A percentile compares a stretch with the other conserved stretches of the same genome.
phyloP scores from a whole-genome alignment of 495 filamentous ascomycete genomes.

The Hypoxylon crocopeplum region DNA sequence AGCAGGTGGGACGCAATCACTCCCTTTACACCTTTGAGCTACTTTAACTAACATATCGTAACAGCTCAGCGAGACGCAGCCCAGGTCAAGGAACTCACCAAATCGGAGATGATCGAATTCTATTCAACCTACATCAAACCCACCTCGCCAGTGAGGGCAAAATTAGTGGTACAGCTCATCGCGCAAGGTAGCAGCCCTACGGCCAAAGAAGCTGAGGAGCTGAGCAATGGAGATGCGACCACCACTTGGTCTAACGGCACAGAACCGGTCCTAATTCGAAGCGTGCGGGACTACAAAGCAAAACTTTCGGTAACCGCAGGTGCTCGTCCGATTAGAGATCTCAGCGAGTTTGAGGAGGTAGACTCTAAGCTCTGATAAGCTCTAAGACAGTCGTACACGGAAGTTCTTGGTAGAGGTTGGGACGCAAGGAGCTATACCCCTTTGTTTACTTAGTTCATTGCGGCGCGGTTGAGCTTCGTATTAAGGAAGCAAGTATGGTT shows the following conservation, averaged over 20 bases:
- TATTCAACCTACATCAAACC: constrained; percentile 80
- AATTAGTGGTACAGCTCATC: constrained; percentile 80
- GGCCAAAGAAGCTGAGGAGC: constrained; percentile 46
- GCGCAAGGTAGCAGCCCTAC: constrained; percentile 66
- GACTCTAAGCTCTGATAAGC: constrained; percentile 78
- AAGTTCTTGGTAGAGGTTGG: constrained; percentile 22
- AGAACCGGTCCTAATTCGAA: constrained; percentile 64
- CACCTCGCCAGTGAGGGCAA: constrained; percentile 72
- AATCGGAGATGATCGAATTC: constrained; percentile 80
- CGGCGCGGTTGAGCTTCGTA: neutral
- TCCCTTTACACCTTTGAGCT: neutral
- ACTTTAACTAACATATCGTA: constrained; percentile 8
- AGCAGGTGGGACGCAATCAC: constrained; percentile 62
- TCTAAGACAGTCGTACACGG: constrained; percentile 1
- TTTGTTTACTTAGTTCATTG: constrained; percentile 21
- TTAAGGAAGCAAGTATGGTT: neutral
- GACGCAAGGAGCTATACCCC: constrained; percentile 30
- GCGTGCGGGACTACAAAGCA: constrained; percentile 80
- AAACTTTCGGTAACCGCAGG: constrained; percentile 70
- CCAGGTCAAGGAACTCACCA: constrained; percentile 74
- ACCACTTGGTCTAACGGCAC: constrained; percentile 48
- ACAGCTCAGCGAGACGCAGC: constrained; percentile 80
- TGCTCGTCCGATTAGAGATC: constrained; percentile 71
- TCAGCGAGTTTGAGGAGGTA: constrained; percentile 83
- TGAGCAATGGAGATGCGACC: constrained; percentile 45